phyloP scores from a whole-genome alignment of 257 asterid genomes.

The Schizonepeta tenuifolia region DNA sequence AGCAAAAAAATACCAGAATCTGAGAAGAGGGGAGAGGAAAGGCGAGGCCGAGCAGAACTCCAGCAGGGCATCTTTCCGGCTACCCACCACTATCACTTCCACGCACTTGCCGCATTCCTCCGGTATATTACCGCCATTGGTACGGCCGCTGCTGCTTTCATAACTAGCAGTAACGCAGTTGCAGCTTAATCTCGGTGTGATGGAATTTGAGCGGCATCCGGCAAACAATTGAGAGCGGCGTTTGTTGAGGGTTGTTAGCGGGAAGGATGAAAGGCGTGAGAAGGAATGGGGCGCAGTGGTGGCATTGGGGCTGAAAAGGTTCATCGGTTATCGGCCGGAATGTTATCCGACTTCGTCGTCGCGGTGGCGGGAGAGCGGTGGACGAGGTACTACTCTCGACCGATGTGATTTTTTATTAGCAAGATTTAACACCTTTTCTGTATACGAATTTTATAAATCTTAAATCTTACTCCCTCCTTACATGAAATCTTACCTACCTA shows the following conservation, averaged over 20 bases:
- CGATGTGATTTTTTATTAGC: not conserved
- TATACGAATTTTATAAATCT: no score
- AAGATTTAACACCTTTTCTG: not conserved
- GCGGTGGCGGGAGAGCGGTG: not conserved
- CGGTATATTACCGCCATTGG: conserved; percentile 25
- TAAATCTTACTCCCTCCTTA: no score
- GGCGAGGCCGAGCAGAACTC: conserved; percentile 79
- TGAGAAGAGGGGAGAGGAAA: conserved; percentile 60
- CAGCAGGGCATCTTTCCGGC: conserved; percentile 75
- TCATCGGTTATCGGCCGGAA: conserved; percentile 29
- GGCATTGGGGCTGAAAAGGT: conserved; percentile 34
- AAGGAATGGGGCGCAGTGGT: conserved; percentile 25
- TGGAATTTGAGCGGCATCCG: conserved; percentile 36
- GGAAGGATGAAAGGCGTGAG: conserved; percentile 30
- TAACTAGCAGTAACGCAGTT: conserved; percentile 5
- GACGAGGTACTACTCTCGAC: not conserved
- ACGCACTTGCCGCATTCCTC: conserved; percentile 57
- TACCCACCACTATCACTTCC: conserved; percentile 80
- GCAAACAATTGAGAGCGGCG: conserved; percentile 8
- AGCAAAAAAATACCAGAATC: conserved; percentile 63
- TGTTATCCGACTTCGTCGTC: conserved; percentile 4
- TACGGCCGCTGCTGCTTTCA: conserved; percentile 17
- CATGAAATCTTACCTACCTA: no score
- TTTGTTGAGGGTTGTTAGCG: conserved; percentile 30
- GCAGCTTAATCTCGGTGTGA: conserved; percentile 32